A percentile compares a stretch with the other conserved stretches of the same genome.
These are phyloP conservation scores for Coemansia sp. DNA, from an alignment of 192 early-diverging fungal species.

Conservation along the genomic window DNA sequence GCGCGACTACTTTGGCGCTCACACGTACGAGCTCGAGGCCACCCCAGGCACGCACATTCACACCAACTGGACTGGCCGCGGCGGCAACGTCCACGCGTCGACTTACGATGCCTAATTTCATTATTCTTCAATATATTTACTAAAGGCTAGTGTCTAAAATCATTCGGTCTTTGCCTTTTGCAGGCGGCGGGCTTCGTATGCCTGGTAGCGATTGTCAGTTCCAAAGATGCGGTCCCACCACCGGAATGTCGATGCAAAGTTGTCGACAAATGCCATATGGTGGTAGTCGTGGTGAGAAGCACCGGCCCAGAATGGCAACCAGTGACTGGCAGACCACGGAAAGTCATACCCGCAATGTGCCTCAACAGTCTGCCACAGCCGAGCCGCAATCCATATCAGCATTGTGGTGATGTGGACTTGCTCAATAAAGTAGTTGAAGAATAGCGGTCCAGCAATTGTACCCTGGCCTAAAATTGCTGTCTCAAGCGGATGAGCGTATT, in stretches of 20 bases:
- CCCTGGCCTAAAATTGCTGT: conserved; percentile 66
- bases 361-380: conserved; percentile 65
- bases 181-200: conserved; percentile 44
- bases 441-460: conserved; percentile 59
- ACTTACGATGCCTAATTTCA: conserved; percentile 65
- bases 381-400: conserved; percentile 67
- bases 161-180: conserved; percentile 26
- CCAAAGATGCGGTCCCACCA: conserved; percentile 89
- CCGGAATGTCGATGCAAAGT: conserved; percentile 76
- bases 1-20: conserved; percentile 99
- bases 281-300: conserved; percentile 78
- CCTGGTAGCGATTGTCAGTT: conserved; percentile 73
- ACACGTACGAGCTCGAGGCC: conserved; percentile 87
- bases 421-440: conserved; percentile 58
- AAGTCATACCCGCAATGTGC: conserved; percentile 77
- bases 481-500: conserved; percentile 74
- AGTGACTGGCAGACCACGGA: conserved; percentile 83
- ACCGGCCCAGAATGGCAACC: conserved; percentile 82
- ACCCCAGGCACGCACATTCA: conserved; percentile 76
- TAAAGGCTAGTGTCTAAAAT: neutral
- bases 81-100: conserved; percentile 72
- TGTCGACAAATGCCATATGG: conserved; percentile 64
- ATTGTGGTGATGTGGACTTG: conserved; percentile 69
- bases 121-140: conserved; percentile 1
- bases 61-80: conserved; percentile 98